Percentiles rank a stretch among this genome's conserved stretches.
phyloP scores from a whole-genome alignment of 768 basidiomycete genomes.

The Pleurotus eryngii region DNA sequence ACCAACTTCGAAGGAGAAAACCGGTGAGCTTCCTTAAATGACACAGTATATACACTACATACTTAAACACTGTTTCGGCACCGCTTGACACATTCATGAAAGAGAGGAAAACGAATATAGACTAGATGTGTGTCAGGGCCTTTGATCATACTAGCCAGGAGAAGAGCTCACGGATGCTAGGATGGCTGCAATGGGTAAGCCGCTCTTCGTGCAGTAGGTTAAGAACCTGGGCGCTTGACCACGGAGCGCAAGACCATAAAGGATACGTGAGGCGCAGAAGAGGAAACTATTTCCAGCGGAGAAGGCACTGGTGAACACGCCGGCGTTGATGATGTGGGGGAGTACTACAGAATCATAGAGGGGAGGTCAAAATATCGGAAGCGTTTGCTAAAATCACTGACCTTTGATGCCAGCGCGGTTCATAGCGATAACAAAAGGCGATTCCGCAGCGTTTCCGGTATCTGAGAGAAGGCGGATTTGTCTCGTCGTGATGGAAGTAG shows the following conservation, averaged over 20 bases:
- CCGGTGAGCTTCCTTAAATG: background rate
- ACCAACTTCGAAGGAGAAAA: slow-evolving; percentile 43
- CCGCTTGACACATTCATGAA: slow-evolving; percentile 63
- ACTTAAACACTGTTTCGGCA: slow-evolving; percentile 57
- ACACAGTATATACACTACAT: slow-evolving; percentile 8
- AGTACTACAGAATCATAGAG: slow-evolving; percentile 35
- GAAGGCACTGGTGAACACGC: slow-evolving; percentile 67
- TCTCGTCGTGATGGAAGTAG: background rate
- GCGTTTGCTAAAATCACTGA: slow-evolving; percentile 10
- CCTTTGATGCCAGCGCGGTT: slow-evolving; percentile 65
- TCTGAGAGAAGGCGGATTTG: slow-evolving; percentile 13
- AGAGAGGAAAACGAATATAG: slow-evolving; percentile 41
- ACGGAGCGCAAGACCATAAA: slow-evolving; percentile 51
- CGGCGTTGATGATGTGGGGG: slow-evolving; percentile 69
- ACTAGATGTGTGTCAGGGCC: slow-evolving; percentile 16
- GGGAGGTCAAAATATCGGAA: background rate
- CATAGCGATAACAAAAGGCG: slow-evolving; percentile 84
- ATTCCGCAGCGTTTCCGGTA: slow-evolving; percentile 61
- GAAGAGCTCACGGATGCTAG: slow-evolving; percentile 23
- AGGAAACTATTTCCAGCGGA: slow-evolving; percentile 67
- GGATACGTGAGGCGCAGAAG: slow-evolving; percentile 49
- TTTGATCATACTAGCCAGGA: no score
- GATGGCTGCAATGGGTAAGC: slow-evolving; percentile 41
- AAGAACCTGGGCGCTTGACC: slow-evolving; percentile 46
- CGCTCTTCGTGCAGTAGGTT: slow-evolving; percentile 40